Evolutionary conservation across 169 alveolate species (phyloP).

Genomic region (Plasmodium sp.): DNA sequence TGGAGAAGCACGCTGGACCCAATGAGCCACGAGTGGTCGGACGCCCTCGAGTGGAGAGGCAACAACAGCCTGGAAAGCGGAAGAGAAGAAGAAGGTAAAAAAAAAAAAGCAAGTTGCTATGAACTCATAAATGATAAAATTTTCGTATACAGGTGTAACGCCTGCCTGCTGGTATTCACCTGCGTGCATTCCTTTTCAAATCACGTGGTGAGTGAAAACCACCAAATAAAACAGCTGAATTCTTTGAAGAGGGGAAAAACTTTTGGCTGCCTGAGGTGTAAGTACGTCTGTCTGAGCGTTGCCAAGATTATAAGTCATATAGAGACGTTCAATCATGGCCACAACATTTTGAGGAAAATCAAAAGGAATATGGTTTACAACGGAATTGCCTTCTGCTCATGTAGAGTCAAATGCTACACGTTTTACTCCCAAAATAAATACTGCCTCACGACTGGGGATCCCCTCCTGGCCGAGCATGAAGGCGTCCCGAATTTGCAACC

Average conservation of each 20-base stretch:
- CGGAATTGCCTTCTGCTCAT: slow-evolving; percentile 27
- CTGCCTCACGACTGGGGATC: not conserved
- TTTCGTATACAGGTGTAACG: slow-evolving; percentile 43
- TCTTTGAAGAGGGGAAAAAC: slow-evolving; percentile 40
- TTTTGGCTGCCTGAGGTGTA: slow-evolving; percentile 63
- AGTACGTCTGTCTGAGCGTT: slow-evolving; percentile 50
- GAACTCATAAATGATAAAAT: slow-evolving; percentile 43
- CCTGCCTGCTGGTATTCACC: slow-evolving; percentile 52
- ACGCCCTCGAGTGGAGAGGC: not conserved
- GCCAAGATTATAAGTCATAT: slow-evolving; percentile 66
- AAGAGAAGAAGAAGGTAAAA: not conserved
- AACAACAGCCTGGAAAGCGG: not conserved
- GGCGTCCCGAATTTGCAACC: not conserved
- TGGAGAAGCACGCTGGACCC: not conserved
- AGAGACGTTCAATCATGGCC: slow-evolving; percentile 62
- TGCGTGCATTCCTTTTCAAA: slow-evolving; percentile 48
- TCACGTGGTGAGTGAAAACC: slow-evolving; percentile 47
- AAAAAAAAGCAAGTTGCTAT: not conserved
- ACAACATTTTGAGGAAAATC: slow-evolving; percentile 62
- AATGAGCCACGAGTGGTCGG: not conserved
- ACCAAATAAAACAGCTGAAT: slow-evolving; percentile 57
- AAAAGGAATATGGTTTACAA: slow-evolving; percentile 44
- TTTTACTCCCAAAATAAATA: slow-evolving; percentile 45
- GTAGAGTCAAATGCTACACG: slow-evolving; percentile 36
- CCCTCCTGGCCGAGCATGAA: not conserved